Evolutionary conservation across 2,329 filamentous ascomycete species (phyloP).

Genomic region (Microdochium paspali): DNA sequence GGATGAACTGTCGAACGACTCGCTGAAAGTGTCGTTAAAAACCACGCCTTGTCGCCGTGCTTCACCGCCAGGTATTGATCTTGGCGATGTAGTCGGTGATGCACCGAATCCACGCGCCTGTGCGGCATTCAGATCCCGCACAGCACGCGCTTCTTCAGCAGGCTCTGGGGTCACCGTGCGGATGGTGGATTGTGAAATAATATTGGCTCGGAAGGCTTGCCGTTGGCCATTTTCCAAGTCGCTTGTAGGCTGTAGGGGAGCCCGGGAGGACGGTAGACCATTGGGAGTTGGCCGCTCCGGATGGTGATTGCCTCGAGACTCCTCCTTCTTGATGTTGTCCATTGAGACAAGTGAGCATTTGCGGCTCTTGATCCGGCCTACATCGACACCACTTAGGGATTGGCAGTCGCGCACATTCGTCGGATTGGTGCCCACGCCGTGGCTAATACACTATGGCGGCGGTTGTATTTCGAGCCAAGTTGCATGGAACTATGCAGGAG

Average conservation of each 20-base stretch:
- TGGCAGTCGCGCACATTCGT: not conserved
- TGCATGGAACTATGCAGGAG: no score
- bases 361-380: constrained; percentile 10
- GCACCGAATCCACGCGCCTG: constrained; percentile 1
- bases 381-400: constrained; percentile 10
- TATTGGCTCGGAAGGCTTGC: constrained; percentile 14
- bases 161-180: constrained; percentile 60
- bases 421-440: not conserved
- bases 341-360: constrained; percentile 4
- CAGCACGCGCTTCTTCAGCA: constrained; percentile 20
- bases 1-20: constrained; percentile 36
- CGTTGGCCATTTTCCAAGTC: not conserved
- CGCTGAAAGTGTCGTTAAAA: constrained; percentile 46
- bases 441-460: not conserved
- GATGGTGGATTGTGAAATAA: constrained; percentile 33
- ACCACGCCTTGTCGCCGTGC: constrained; percentile 48
- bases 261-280: constrained; percentile 14
- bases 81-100: constrained; percentile 36
- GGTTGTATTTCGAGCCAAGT: no score
- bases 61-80: constrained; percentile 33
- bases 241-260: constrained; percentile 1
- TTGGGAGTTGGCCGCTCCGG: constrained; percentile 1
- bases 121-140: not conserved
- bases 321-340: constrained; percentile 11
- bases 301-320: not conserved